Evolutionary conservation across 2,329 filamentous ascomycete species (phyloP).

Genomic region (Ophiostoma triangulosporum): DNA sequence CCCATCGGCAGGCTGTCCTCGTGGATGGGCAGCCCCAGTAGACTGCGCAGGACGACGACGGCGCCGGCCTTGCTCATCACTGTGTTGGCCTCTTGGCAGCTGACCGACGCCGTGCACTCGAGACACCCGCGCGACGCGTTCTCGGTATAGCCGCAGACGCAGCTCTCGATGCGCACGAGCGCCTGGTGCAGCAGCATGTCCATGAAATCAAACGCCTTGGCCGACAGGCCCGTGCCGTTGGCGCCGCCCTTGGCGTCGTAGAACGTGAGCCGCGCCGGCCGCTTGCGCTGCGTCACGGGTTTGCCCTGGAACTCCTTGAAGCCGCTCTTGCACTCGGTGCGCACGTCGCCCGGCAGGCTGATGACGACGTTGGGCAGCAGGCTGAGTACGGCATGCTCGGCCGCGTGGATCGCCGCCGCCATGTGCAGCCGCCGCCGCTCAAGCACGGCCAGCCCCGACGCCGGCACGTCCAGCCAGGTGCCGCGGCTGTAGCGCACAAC

Average conservation of each 20-base stretch:
- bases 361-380: slow-evolving; percentile 87
- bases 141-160: slow-evolving; percentile 51
- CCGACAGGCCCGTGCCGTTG: slow-evolving; percentile 71
- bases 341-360: slow-evolving; percentile 77
- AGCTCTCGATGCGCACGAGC: slow-evolving; percentile 60
- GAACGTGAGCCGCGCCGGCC: slow-evolving; percentile 79
- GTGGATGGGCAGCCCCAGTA: slow-evolving; percentile 68
- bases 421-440: slow-evolving; percentile 59
- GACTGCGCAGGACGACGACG: slow-evolving; percentile 62
- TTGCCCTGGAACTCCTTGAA: slow-evolving; percentile 64
- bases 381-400: slow-evolving; percentile 78
- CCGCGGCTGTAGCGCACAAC: slow-evolving; percentile 76
- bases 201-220: slow-evolving; percentile 87
- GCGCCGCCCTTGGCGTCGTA: slow-evolving; percentile 90
- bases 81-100: slow-evolving; percentile 73
- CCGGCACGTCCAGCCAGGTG: slow-evolving; percentile 91
- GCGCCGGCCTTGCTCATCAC: slow-evolving; percentile 91
- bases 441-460: slow-evolving; percentile 64
- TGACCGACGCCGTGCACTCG: slow-evolving; percentile 77
- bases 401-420: slow-evolving; percentile 83
- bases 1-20: slow-evolving; percentile 78
- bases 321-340: slow-evolving; percentile 84
- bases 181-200: slow-evolving; percentile 67
- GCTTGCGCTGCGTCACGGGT: slow-evolving; percentile 47
- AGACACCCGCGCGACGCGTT: slow-evolving; percentile 86